A percentile compares a stretch with the other conserved stretches of the same genome.
phyloP scores from a whole-genome alignment of 805 yeast species.

The Sungouiozyma ichnusensis region DNA sequence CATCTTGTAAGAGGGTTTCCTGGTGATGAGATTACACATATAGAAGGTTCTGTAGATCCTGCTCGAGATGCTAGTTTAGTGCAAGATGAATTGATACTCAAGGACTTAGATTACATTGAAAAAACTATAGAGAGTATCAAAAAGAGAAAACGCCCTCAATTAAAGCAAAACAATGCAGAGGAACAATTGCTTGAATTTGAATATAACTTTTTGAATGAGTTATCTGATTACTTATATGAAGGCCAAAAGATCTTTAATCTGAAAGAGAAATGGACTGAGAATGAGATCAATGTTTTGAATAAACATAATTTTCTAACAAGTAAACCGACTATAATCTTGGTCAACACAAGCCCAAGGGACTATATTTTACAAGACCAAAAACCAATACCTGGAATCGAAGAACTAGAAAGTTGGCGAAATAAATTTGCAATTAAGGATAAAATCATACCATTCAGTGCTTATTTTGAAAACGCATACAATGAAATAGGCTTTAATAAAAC shows the following conservation, averaged over 20 bases:
- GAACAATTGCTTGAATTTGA: constrained; percentile 28
- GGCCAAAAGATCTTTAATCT: constrained; percentile 46
- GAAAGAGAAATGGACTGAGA: constrained; percentile 49
- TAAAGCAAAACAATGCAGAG: constrained; percentile 36
- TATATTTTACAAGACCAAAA: constrained; percentile 34
- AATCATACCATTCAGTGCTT: constrained; percentile 59
- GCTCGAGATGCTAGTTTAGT: constrained; percentile 65
- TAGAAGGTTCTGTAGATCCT: constrained; percentile 65
- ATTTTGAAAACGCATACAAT: constrained; percentile 33
- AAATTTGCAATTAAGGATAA: constrained; percentile 43
- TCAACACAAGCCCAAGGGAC: constrained; percentile 66
- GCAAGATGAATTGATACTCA: constrained; percentile 63
- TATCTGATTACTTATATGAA: constrained; percentile 43
- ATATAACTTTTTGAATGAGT: constrained; percentile 31
- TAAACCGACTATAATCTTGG: constrained; percentile 72
- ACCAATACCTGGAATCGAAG: constrained; percentile 43
- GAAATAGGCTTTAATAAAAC: constrained; percentile 24
- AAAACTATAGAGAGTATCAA: constrained; percentile 36
- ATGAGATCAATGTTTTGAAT: constrained; percentile 59
- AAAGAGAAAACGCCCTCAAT: constrained; percentile 30
- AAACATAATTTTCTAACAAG: constrained; percentile 70
- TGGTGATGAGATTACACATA: constrained; percentile 67
- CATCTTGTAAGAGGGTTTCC: constrained; percentile 71
- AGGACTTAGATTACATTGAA: constrained; percentile 65
- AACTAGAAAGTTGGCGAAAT: constrained; percentile 53